Evolutionary conservation across 805 yeast genomes (phyloP).

Genomic region (Priceomyces castillae): DNA sequence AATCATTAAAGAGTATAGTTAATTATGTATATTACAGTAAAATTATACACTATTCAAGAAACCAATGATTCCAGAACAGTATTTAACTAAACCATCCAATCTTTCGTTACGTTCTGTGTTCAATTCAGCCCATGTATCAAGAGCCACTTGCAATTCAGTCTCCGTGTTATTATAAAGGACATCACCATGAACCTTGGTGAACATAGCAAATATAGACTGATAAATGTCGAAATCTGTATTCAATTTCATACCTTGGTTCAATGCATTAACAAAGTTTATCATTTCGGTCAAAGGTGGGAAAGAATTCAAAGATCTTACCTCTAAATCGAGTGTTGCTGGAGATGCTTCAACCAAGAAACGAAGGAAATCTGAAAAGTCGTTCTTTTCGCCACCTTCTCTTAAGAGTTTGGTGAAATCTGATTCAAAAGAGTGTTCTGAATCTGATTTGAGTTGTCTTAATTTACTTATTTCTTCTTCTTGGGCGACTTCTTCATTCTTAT

Average conservation of each 20-base stretch:
- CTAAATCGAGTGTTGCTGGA: conserved; percentile 80
- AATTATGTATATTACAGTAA: not conserved
- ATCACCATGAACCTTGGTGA: conserved; percentile 81
- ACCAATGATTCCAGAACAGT: conserved; percentile 74
- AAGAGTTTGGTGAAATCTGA: conserved; percentile 67
- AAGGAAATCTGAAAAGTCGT: conserved; percentile 52
- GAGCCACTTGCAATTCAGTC: conserved; percentile 40
- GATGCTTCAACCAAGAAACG: conserved; percentile 55
- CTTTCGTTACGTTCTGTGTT: conserved; percentile 43
- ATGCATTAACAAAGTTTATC: conserved; percentile 60
- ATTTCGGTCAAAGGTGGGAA: conserved; percentile 68
- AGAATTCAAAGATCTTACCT: conserved; percentile 73
- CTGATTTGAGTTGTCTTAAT: conserved; percentile 31
- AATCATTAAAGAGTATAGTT: too few relatives aligned
- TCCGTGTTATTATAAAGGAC: conserved; percentile 48
- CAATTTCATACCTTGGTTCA: conserved; percentile 53
- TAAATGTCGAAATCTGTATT: conserved; percentile 71
- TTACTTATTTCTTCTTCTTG: conserved; percentile 26
- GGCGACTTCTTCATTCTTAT: conserved; percentile 13
- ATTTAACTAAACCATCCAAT: conserved; percentile 68
- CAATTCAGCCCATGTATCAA: conserved; percentile 47
- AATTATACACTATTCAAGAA: conserved; percentile 49
- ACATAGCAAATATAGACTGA: conserved; percentile 75
- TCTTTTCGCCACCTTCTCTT: conserved; percentile 46
- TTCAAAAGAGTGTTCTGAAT: conserved; percentile 53